Evolutionary conservation across 2,329 filamentous ascomycete species (phyloP).

Genomic region (Aspergillus udagawae): DNA sequence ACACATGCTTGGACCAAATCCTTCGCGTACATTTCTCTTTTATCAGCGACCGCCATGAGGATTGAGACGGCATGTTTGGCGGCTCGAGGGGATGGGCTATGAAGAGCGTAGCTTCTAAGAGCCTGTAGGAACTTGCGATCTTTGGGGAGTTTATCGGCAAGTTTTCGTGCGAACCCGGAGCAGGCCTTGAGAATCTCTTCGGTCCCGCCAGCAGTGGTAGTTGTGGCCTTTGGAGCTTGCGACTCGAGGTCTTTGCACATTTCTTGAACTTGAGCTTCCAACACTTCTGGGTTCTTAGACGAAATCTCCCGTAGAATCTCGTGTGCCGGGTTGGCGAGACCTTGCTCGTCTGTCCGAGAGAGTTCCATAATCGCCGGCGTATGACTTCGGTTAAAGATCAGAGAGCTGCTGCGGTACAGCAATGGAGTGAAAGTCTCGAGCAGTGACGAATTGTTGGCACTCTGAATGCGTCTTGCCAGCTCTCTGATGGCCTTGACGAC

Average conservation of each 20-base stretch:
- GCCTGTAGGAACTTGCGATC: constrained; percentile 78
- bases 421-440: constrained; percentile 78
- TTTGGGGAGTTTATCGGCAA: constrained; percentile 75
- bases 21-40: constrained; percentile 79
- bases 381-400: constrained; percentile 93
- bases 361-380: constrained; percentile 85
- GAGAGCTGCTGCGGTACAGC: constrained; percentile 74
- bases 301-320: constrained; percentile 92
- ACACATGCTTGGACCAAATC: constrained; percentile 75
- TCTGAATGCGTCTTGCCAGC: constrained; percentile 74
- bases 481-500: constrained; percentile 89
- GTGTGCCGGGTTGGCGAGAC: constrained; percentile 73
- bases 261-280: constrained; percentile 88
- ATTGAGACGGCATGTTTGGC: constrained; percentile 94
- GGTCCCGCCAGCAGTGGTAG: constrained; percentile 66
- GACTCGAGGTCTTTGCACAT: constrained; percentile 82
- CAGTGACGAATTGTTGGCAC: constrained; percentile 57
- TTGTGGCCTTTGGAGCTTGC: constrained; percentile 67
- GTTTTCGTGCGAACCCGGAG: constrained; percentile 82
- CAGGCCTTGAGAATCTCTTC: constrained; percentile 93
- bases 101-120: constrained; percentile 76
- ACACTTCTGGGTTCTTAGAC: constrained; percentile 78
- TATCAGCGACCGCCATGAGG: constrained; percentile 70
- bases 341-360: constrained; percentile 76
- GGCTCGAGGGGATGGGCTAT: constrained; percentile 73